Evolutionary conservation across 78 protist genomes (phyloP).

Genomic region (Fonticula alba): DNA sequence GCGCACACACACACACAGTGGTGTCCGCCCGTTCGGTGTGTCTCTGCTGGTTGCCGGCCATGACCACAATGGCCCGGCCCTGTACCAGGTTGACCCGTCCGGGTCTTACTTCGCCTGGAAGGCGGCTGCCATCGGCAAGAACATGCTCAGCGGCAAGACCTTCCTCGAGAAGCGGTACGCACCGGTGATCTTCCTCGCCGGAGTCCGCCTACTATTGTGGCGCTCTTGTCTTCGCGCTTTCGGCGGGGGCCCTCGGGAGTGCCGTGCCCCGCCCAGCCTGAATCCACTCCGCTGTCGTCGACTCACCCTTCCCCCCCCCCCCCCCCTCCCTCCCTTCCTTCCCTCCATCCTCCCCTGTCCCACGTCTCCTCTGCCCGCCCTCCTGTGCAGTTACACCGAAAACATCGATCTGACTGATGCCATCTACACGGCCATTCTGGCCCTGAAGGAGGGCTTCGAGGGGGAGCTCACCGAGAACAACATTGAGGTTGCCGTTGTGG

Average conservation of each 20-base stretch:
- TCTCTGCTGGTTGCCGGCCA: conserved; percentile 87
- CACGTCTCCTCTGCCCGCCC: background rate
- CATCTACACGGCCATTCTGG: conserved; percentile 85
- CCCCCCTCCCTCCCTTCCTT: background rate
- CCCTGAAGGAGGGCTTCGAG: conserved; percentile 81
- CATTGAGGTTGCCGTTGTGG: conserved; percentile 79
- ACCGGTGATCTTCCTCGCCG: too few species aligned
- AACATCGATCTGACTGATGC: conserved; percentile 95
- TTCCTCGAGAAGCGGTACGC: conserved; percentile 86
- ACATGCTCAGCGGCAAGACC: conserved; percentile 67
- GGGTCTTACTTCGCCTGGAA: conserved; percentile 99
- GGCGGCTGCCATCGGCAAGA: conserved; percentile 97
- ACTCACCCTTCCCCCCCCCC: background rate
- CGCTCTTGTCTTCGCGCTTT: too few species aligned
- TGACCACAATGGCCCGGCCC: conserved; percentile 68
- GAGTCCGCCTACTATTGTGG: too few species aligned
- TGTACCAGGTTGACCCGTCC: conserved; percentile 76
- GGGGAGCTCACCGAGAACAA: conserved; percentile 67
- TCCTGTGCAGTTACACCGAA: conserved; percentile 49
- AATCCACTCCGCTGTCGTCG: too few species aligned
- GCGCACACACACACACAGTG: conserved; percentile 23
- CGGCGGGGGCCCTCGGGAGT: too few species aligned
- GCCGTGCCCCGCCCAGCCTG: too few species aligned
- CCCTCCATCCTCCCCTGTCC: background rate
- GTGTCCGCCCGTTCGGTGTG: conserved; percentile 98